A percentile compares a stretch with the other conserved stretches of the same genome.
phyloP scores from a whole-genome alignment of 208 protist species.

The Trypanosoma rangeli region DNA sequence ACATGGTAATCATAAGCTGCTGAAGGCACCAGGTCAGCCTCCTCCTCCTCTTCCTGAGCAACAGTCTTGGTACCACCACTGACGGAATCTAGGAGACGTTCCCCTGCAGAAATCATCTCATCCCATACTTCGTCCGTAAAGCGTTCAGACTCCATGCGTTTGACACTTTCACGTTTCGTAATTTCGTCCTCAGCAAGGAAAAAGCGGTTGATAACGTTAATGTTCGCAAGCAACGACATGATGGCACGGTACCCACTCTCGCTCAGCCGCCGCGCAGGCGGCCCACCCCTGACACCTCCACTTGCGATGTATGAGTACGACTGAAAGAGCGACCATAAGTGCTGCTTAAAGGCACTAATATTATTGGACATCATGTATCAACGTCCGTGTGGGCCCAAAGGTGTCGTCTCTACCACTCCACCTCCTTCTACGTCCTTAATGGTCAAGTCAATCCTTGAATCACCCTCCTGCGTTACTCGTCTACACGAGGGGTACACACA shows the following conservation, averaged over 20 bases:
- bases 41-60: not conserved
- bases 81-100: not conserved
- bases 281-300: not conserved
- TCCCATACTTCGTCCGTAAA: slow-evolving; percentile 25
- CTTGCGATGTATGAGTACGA: slow-evolving; percentile 30
- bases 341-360: slow-evolving; percentile 28
- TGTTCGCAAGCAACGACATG: slow-evolving; percentile 13
- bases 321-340: slow-evolving; percentile 51
- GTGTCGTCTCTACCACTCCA: not conserved
- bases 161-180: not conserved
- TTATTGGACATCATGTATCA: slow-evolving; percentile 3
- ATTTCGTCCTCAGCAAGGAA: slow-evolving; percentile 19
- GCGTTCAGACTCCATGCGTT: slow-evolving; percentile 13
- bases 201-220: slow-evolving; percentile 14
- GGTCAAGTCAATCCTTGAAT: not conserved
- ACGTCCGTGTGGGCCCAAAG: not conserved
- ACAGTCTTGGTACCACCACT: not conserved
- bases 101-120: slow-evolving; percentile 8
- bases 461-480: not conserved
- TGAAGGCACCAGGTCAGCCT: not conserved
- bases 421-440: not conserved
- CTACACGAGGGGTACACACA: too few relatives aligned
- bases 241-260: slow-evolving; percentile 24
- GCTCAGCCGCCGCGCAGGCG: slow-evolving; percentile 11
- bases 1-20: slow-evolving; percentile 12